phyloP scores from a whole-genome alignment of 176 grass and related monocot species.

The Phoenix roebelenii region DNA sequence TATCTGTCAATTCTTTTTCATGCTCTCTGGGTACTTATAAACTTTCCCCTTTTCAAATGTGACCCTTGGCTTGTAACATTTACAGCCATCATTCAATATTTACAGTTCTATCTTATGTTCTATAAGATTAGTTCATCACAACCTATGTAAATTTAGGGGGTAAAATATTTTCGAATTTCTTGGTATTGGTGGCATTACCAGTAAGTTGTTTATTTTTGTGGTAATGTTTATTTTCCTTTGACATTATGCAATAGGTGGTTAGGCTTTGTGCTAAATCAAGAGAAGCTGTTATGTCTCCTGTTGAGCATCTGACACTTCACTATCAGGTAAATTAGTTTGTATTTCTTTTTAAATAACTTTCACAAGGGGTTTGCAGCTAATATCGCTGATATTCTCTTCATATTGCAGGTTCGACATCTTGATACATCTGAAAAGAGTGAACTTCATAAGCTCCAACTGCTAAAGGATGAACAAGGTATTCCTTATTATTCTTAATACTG shows the following conservation, averaged over 20 bases:
- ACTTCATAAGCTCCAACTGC: conserved; percentile 87
- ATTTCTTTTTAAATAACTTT: too few relatives aligned
- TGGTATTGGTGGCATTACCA: too few relatives aligned
- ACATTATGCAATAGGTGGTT: conserved; percentile 50
- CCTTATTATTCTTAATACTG: background rate
- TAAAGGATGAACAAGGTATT: conserved; percentile 97
- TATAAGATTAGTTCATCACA: too few relatives aligned
- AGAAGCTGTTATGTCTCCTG: conserved; percentile 96
- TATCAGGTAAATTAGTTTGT: conserved; percentile 60
- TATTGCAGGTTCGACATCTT: conserved; percentile 74
- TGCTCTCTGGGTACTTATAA: too few relatives aligned
- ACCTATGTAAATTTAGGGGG: too few relatives aligned
- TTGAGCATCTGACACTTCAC: conserved; percentile 98
- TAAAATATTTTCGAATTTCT: too few relatives aligned
- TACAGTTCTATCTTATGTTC: too few relatives aligned
- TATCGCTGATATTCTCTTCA: background rate
- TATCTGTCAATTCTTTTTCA: too few relatives aligned
- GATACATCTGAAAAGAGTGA: conserved; percentile 98
- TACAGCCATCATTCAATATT: too few relatives aligned
- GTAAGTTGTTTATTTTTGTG: too few relatives aligned
- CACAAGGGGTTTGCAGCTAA: background rate
- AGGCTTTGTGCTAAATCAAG: conserved; percentile 96
- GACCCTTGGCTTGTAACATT: too few relatives aligned
- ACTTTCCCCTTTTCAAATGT: too few relatives aligned
- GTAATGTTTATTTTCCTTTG: background rate